Percentiles rank a stretch among this genome's conserved stretches.
Evolutionary conservation across 1,139 yeast genomes (phyloP).

Genomic region (Scheffersomyces stambukii): DNA sequence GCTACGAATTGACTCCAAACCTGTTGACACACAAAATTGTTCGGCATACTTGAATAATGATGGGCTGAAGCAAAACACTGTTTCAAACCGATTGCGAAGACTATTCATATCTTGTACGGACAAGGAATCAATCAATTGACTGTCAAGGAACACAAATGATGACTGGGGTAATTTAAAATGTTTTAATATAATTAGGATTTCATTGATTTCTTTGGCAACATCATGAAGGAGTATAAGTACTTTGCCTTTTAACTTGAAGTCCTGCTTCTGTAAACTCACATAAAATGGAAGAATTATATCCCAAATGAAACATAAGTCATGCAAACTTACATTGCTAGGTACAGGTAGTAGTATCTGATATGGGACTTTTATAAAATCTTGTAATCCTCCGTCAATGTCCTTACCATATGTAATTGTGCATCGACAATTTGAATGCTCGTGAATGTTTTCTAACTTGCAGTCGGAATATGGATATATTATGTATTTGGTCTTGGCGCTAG

Average conservation of each 20-base stretch:
- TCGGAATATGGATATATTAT: conserved; percentile 34
- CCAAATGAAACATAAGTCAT: conserved; percentile 33
- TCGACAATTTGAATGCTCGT: conserved; percentile 14
- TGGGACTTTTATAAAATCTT: conserved; percentile 32
- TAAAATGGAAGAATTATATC: conserved; percentile 38
- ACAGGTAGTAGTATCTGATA: conserved; percentile 21
- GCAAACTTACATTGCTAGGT: conserved; percentile 31
- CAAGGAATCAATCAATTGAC: conserved; percentile 10
- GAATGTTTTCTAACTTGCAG: conserved; percentile 7
- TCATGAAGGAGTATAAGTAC: conserved; percentile 28
- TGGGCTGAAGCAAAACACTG: conserved; percentile 16
- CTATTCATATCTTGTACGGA: no score
- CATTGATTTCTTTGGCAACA: conserved; percentile 29
- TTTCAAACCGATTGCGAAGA: conserved; percentile 20
- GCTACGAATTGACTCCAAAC: conserved; percentile 24
- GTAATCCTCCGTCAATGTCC: conserved; percentile 39
- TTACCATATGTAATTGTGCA: conserved; percentile 28
- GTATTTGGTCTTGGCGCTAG: conserved; percentile 17
- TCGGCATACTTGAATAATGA: conserved; percentile 21
- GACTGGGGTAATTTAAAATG: conserved; percentile 26
- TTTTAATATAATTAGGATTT: conserved; percentile 30
- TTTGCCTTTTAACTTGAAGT: conserved; percentile 10
- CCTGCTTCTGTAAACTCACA: conserved; percentile 14
- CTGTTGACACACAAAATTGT: conserved; percentile 21
- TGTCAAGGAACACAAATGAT: conserved; percentile 27